Percentiles rank a stretch among this genome's conserved stretches.
Conservation (phyloP, 306 rosid species). For the Hippophae gyantsensis region DNA sequence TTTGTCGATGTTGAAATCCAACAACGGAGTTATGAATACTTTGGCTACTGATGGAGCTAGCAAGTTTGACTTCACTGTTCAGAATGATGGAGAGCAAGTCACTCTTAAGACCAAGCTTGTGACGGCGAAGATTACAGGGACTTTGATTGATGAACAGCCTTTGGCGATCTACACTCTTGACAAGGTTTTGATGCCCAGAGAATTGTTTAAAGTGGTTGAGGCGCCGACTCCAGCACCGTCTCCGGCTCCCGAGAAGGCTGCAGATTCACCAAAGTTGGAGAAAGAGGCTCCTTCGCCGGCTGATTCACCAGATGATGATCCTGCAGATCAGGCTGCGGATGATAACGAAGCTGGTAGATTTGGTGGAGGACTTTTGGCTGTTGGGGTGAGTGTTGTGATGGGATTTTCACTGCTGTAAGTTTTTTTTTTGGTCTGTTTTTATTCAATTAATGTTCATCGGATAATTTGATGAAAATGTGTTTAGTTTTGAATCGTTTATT, state of each 20-base stretch:
- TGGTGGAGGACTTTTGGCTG: slow-evolving; percentile 16
- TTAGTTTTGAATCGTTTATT: background rate
- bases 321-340: slow-evolving; percentile 53
- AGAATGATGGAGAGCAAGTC: slow-evolving; percentile 68
- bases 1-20: slow-evolving; percentile 42
- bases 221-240: slow-evolving; percentile 48
- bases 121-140: slow-evolving; percentile 59
- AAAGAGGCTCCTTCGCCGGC: slow-evolving; percentile 26
- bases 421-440: background rate
- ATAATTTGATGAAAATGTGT: background rate
- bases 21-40: slow-evolving; percentile 56
- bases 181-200: slow-evolving; percentile 59
- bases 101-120: slow-evolving; percentile 42
- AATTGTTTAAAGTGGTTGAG: slow-evolving; percentile 41
- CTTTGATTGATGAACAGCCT: slow-evolving; percentile 58
- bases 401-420: slow-evolving; percentile 35
- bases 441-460: slow-evolving; percentile 3
- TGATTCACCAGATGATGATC: slow-evolving; percentile 25
- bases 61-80: slow-evolving; percentile 62
- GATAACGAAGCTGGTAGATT: slow-evolving; percentile 26
- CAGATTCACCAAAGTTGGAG: slow-evolving; percentile 36
- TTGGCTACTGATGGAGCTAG: slow-evolving; percentile 72
- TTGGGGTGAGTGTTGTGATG: slow-evolving; percentile 19
- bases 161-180: slow-evolving; percentile 45
- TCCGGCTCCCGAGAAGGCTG: slow-evolving; percentile 49